Evolutionary conservation across 306 rosid genomes (phyloP), one percentile per base, ranked within the genome.

Genomic region (Cucurbita pepo): DNA sequence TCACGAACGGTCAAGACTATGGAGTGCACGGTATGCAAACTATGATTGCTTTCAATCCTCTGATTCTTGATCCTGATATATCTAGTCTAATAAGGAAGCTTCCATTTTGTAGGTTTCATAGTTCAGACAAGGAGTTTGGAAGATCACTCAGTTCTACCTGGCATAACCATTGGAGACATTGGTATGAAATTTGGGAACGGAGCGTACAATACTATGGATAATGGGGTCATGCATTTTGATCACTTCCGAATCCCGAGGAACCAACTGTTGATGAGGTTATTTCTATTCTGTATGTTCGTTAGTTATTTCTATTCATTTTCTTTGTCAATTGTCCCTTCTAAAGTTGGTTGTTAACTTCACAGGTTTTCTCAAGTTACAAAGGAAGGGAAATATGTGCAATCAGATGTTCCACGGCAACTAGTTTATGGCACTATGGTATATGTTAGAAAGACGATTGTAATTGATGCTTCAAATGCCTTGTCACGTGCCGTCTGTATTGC

Each of bases 401-500:
- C 99, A 73, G 79, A 83, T 73, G 96, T 91, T 73, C 99, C 99
- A 5, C 82, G 91, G 62, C 99, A 94, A 80, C 77, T 94, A 76
- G 81, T 94, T 77, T 94, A 94, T 79, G 97, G 97, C 73, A 94
- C 97, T 19, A 94, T 94, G 99, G 97, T 94, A 21, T 86, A 5
- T 78, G 97, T 91, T 81, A 85, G 99, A 57, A 91, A 94, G 78
- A 71, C 85, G 21, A 94, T 94, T 77, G 99, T 94, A 15, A 50
- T 84, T 75, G 96, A 94, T 85, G 99, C 99, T 72, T 91, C 99
- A 0, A 45, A 34, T 80, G 97, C 97, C 71, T 85, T 94, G 83
- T 91, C 99, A 7, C 86, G 96, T 52, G 99, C 97, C 66, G 96
- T 91, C 69, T 94, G 99, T 77, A 94, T 94, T 81, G 97, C 99